Percentiles rank a stretch among this genome's conserved stretches.
These are phyloP conservation scores for Jatropha multifida DNA, from an alignment of 441 rosid species.

Conservation along the genomic window DNA sequence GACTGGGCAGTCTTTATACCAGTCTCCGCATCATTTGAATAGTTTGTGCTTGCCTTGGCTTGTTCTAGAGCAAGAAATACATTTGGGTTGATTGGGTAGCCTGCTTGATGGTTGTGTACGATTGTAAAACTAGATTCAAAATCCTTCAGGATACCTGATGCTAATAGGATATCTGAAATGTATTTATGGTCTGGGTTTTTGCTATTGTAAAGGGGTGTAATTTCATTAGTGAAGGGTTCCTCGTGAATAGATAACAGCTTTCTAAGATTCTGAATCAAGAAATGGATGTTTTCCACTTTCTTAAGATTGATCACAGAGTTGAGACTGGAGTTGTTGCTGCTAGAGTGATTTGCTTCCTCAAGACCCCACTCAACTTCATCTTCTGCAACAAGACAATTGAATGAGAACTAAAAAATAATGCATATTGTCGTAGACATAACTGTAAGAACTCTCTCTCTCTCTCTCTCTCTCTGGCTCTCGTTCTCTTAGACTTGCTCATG, in stretches of 20 bases:
- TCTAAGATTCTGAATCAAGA: conserved; percentile 22
- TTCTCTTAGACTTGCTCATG: background rate
- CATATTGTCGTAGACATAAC: background rate
- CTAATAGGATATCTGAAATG: conserved; percentile 63
- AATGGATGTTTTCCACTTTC: conserved; percentile 31
- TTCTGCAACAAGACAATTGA: conserved; percentile 44
- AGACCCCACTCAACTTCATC: conserved; percentile 53
- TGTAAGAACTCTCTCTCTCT: background rate
- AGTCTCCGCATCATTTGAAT: conserved; percentile 29
- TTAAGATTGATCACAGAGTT: conserved; percentile 37
- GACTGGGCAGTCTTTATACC: conserved; percentile 29
- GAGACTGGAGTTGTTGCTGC: conserved; percentile 37
- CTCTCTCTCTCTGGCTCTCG: background rate
- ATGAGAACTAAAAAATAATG: conserved; percentile 5
- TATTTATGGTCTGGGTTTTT: conserved; percentile 64
- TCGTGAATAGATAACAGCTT: conserved; percentile 29
- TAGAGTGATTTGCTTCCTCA: conserved; percentile 23
- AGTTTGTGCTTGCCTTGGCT: conserved; percentile 37
- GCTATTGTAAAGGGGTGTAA: conserved; percentile 26
- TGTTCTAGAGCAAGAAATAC: conserved; percentile 67
- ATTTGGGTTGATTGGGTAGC: conserved; percentile 55
- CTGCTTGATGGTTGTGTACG: conserved; percentile 53
- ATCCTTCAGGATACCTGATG: conserved; percentile 62
- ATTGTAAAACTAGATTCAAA: conserved; percentile 43
- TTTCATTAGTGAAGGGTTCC: conserved; percentile 34